Evolutionary conservation across 805 yeast species (phyloP).

Genomic region (Myxozyma vanderwaltii): DNA sequence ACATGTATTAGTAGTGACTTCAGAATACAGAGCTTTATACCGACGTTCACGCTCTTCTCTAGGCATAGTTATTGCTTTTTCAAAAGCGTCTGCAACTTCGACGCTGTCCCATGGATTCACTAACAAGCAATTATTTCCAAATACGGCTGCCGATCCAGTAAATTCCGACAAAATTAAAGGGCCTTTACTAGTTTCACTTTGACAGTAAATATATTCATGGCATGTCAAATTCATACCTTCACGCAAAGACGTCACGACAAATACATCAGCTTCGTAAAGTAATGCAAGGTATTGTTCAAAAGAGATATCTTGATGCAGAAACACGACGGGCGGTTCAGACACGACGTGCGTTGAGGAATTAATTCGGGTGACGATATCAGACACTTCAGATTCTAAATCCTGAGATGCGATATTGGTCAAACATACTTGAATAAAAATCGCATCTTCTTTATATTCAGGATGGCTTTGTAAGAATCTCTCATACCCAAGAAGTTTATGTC

Average conservation of each 20-base stretch:
- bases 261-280: slow-evolving; percentile 80
- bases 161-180: slow-evolving; percentile 89
- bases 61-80: slow-evolving; percentile 65
- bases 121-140: slow-evolving; percentile 65
- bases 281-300: slow-evolving; percentile 88
- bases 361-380: slow-evolving; percentile 79
- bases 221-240: slow-evolving; percentile 97
- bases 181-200: slow-evolving; percentile 51
- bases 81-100: slow-evolving; percentile 64
- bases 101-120: slow-evolving; percentile 90
- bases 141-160: slow-evolving; percentile 86
- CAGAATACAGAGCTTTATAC: slow-evolving; percentile 51
- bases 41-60: slow-evolving; percentile 57
- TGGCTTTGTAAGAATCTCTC: slow-evolving; percentile 72
- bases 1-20: slow-evolving; percentile 31
- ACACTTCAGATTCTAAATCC: slow-evolving; percentile 71
- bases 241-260: slow-evolving; percentile 86
- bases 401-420: slow-evolving; percentile 55
- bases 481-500: slow-evolving; percentile 83
- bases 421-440: slow-evolving; percentile 83
- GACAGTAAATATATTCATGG: slow-evolving; percentile 85
- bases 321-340: slow-evolving; percentile 69
- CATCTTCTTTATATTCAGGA: slow-evolving; percentile 67
- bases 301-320: slow-evolving; percentile 83
- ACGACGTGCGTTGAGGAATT: slow-evolving; percentile 72